A percentile compares a stretch with the other conserved stretches of the same genome.
These are phyloP conservation scores for Fusarium anthophilum DNA, from an alignment of 2,329 filamentous ascomycete species.

Conservation along the genomic window DNA sequence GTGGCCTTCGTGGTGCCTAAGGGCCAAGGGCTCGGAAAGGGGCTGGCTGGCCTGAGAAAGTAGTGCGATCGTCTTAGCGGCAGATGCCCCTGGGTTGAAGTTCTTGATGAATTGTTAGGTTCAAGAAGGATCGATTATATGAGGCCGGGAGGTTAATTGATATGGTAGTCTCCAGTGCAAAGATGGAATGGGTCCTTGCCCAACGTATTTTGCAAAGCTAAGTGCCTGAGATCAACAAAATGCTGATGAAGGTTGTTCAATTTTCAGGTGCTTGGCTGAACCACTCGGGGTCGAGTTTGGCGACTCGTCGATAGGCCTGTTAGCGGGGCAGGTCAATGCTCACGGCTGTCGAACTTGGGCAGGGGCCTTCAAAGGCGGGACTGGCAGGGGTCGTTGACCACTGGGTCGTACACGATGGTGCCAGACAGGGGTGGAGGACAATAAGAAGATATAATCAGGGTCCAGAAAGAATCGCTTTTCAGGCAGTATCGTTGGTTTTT, in stretches of 20 bases:
- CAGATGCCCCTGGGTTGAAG: slow-evolving; percentile 15
- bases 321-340: slow-evolving; percentile 41
- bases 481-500: neutral
- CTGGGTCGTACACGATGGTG: slow-evolving; percentile 24
- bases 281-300: slow-evolving; percentile 29
- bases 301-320: slow-evolving; percentile 33
- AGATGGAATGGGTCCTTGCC: slow-evolving; percentile 23
- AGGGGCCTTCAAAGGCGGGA: slow-evolving; percentile 24
- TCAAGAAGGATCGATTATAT: neutral
- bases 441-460: slow-evolving; percentile 29
- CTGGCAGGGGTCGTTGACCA: slow-evolving; percentile 33
- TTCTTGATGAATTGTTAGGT: slow-evolving; percentile 3
- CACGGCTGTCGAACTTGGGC: slow-evolving; percentile 39
- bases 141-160: neutral
- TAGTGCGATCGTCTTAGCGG: slow-evolving; percentile 36
- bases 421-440: slow-evolving; percentile 20
- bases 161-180: slow-evolving; percentile 22
- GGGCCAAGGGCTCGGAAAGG: slow-evolving; percentile 36
- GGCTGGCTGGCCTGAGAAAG: slow-evolving; percentile 35
- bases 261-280: slow-evolving; percentile 33
- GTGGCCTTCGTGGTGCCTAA: slow-evolving; percentile 32
- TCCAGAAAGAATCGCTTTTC: slow-evolving; percentile 28
- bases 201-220: slow-evolving; percentile 7
- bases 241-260: slow-evolving; percentile 27
- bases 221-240: slow-evolving; percentile 16